Conservation (phyloP, 176 grass and related monocot genomes). For the Aegilops bicornis region DNA sequence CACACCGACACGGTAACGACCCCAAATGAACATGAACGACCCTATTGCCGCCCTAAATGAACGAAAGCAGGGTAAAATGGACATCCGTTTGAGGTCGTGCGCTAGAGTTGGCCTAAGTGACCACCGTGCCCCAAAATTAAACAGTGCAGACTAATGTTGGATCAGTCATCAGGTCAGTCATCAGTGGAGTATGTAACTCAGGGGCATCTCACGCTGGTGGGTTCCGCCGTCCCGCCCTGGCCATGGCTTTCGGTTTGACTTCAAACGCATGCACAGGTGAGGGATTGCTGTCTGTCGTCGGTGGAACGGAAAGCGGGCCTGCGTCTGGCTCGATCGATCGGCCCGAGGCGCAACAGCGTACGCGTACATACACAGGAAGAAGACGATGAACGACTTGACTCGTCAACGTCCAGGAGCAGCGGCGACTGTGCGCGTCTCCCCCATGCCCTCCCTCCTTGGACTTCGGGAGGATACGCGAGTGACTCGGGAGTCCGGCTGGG, state of each 20-base stretch:
- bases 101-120: too few relatives aligned
- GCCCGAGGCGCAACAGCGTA: background rate
- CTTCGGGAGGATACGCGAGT: background rate
- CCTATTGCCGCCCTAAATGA: too few relatives aligned
- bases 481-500: background rate
- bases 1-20: too few relatives aligned
- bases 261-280: background rate
- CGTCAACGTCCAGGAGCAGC: constrained; percentile 14
- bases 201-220: background rate
- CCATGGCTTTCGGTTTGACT: constrained; percentile 17
- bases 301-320: background rate
- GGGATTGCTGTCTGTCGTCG: background rate
- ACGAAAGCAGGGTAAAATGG: too few relatives aligned
- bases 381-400: background rate
- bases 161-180: background rate
- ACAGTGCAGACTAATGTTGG: background rate
- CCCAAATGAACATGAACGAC: too few relatives aligned
- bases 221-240: background rate
- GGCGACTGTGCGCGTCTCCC: background rate
- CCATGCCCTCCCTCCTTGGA: background rate
- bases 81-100: too few relatives aligned
- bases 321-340: background rate
- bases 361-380: background rate
- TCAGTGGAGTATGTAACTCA: background rate
- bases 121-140: background rate